These are phyloP conservation scores for Plasmodium relictum DNA, from an alignment of 169 alveolate species.

Conservation along the genomic window DNA sequence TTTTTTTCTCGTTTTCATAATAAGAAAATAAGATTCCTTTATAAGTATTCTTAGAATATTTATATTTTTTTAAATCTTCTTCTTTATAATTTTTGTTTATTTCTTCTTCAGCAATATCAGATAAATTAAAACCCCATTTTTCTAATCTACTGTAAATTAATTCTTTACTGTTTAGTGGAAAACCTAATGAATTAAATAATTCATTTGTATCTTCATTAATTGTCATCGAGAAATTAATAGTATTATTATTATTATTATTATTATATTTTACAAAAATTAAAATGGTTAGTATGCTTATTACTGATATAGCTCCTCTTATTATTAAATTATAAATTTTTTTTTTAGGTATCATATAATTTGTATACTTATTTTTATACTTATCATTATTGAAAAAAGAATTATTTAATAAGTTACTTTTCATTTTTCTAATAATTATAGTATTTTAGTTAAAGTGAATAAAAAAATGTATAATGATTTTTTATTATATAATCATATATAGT, in stretches of 20 bases:
- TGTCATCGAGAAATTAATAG: neutral
- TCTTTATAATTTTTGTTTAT: conserved; percentile 47
- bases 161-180: conserved; percentile 72
- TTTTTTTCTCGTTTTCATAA: conserved; percentile 25
- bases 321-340: conserved; percentile 21
- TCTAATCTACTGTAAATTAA: conserved; percentile 59
- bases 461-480: no score
- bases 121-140: conserved; percentile 70
- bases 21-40: conserved; percentile 66
- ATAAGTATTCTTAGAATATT: conserved; percentile 68
- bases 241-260: conserved; percentile 5
- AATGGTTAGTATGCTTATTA: conserved; percentile 35
- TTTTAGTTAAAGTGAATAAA: no score
- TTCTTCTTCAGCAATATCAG: conserved; percentile 71
- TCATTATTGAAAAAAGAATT: conserved; percentile 4
- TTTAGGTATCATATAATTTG: conserved; percentile 38
- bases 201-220: conserved; percentile 16
- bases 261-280: conserved; percentile 43
- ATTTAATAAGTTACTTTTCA: conserved; percentile 30
- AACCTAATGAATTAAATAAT: conserved; percentile 46
- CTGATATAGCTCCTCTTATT: conserved; percentile 48
- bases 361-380: conserved; percentile 6
- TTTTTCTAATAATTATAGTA: neutral
- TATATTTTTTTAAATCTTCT: conserved; percentile 44
- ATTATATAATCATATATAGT: no score